These are phyloP conservation scores for Lolium perenne DNA, from an alignment of 176 grass and related monocot genomes.

Conservation along the genomic window DNA sequence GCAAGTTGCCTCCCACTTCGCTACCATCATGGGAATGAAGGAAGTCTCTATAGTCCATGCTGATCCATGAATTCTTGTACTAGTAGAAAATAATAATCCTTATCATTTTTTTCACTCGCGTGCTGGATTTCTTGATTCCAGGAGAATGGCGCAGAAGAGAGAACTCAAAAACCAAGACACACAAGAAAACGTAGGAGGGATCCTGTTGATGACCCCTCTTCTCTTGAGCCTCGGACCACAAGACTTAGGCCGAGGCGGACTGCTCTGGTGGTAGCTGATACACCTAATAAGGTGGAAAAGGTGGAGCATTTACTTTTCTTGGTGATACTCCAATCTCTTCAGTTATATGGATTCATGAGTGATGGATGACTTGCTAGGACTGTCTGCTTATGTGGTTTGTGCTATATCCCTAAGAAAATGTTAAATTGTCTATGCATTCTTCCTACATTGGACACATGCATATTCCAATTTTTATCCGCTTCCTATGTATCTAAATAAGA, in stretches of 20 bases:
- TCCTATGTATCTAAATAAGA: background rate
- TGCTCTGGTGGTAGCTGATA: background rate
- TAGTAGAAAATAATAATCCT: background rate
- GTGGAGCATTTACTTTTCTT: constrained; percentile 3
- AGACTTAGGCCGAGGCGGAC: background rate
- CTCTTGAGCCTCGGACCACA: background rate
- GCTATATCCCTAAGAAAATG: background rate
- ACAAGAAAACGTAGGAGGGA: background rate
- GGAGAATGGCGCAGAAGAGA: constrained; percentile 1
- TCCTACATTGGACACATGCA: background rate
- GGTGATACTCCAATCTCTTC: background rate
- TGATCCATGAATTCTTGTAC: background rate
- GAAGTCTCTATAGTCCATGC: no score
- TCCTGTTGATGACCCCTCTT: constrained; percentile 24
- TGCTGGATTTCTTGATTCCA: background rate
- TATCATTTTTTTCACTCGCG: background rate
- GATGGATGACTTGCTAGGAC: background rate
- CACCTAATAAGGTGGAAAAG: constrained; percentile 31
- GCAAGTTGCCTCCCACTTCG: no score
- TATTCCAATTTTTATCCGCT: background rate
- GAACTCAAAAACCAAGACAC: background rate
- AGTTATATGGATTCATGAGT: no score
- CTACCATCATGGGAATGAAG: no score
- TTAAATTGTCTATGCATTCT: background rate
- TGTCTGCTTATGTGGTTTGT: background rate